phyloP scores from a whole-genome alignment of 495 filamentous ascomycete species.

The Glutinoglossum americanum region DNA sequence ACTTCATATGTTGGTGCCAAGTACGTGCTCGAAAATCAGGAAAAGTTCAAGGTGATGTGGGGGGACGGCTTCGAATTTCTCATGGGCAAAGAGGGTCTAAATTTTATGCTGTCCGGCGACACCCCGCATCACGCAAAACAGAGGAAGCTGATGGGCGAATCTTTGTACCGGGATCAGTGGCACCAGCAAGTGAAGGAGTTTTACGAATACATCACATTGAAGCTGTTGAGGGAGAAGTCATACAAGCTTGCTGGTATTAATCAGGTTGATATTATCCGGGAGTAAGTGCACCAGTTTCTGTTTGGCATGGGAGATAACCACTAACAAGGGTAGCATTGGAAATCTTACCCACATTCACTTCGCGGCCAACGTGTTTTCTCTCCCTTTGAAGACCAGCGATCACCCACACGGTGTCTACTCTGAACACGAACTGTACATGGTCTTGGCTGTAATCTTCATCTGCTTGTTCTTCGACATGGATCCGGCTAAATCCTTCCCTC shows the following conservation, averaged over 20 bases:
- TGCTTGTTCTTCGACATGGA: constrained; percentile 35
- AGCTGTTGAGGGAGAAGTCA: background rate
- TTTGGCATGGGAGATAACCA: constrained; percentile 40
- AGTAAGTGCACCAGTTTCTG: constrained; percentile 11
- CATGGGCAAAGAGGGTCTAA: background rate
- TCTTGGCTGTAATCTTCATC: constrained; percentile 43
- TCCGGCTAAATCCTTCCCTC: constrained; percentile 26
- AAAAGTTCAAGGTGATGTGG: background rate
- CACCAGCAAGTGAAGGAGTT: background rate
- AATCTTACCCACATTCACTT: constrained; percentile 1
- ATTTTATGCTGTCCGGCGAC: background rate
- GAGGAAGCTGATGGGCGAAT: background rate
- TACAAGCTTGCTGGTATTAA: background rate
- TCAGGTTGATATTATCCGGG: background rate
- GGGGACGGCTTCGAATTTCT: background rate
- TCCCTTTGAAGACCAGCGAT: constrained; percentile 1
- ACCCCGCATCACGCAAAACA: background rate
- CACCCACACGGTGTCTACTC: constrained; percentile 2
- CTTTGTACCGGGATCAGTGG: background rate
- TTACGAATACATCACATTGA: background rate
- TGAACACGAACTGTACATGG: constrained; percentile 33
- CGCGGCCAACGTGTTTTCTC: background rate
- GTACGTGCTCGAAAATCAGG: background rate
- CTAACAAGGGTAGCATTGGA: background rate
- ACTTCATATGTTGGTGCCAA: background rate